Evolutionary conservation across 202 grass and related monocot species (phyloP), one percentile per base, ranked within the genome.

Genomic region (Eragrostis tef): DNA sequence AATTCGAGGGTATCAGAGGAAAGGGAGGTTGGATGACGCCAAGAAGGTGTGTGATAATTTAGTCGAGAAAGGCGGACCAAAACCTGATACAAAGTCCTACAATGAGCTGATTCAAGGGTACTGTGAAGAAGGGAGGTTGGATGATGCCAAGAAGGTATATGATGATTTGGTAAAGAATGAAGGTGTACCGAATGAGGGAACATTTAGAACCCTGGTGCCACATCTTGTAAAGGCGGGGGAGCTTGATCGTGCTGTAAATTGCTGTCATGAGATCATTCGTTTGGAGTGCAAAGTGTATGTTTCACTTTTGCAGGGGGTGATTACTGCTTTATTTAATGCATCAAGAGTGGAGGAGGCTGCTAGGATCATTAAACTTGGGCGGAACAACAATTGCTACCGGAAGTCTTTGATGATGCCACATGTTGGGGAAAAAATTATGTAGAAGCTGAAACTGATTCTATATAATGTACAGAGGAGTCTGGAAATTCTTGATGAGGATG

Each of bases 51-150:
- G 84, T 72, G 47, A 74, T 61, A 54, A 86, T 51, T 13, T 97
- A 20, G 63, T 97, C 27, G 74, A 88, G 52, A 60, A 77, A 62
- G 82, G 86, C 10, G 87, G 89, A 8, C 84, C 74, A 15, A 88
- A 86, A 71, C 89, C 89, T 4, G 79, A 92, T 65, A 61, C 74
- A 3, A 69, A 63, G 24, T 81, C 87, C 69, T 94, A 87, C 72
- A 92, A 90, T 70, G 84, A 84, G 31, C 42, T 94, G 50, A 88
- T 92, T 61, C 83, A 74, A 83, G 87, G 84, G n/a, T 88, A 86
- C 67, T 75, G 41, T 49, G 71, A 75, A 49, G 78, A 54, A 20
- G 87, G 87, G 74, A 87, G 81, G 52, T 86, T 92, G 73, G 74
- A 92, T 49, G 89, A 82, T 6, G 88, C 86, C 16, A 89, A 85